Evolutionary conservation across 768 basidiomycete genomes (phyloP).

Genomic region (Amanita jacksonii): DNA sequence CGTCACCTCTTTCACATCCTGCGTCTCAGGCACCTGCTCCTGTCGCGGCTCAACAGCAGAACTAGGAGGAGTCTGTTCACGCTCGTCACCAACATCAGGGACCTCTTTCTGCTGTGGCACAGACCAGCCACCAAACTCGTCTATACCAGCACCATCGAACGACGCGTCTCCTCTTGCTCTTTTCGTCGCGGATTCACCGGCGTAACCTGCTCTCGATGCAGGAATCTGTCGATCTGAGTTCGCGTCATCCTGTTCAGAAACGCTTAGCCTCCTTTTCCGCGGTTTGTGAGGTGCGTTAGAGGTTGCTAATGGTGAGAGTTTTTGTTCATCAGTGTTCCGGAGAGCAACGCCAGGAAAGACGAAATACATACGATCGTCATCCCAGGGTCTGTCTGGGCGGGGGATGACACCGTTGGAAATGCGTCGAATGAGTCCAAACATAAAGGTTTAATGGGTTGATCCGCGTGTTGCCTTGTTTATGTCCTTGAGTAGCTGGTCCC

Average conservation of each 20-base stretch:
- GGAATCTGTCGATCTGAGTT: slow-evolving; percentile 23
- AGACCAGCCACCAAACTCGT: slow-evolving; percentile 16
- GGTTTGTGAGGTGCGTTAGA: slow-evolving; percentile 65
- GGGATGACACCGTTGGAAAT: slow-evolving; percentile 63
- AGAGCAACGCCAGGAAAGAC: not conserved
- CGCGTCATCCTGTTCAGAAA: slow-evolving; percentile 29
- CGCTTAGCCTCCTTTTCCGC: slow-evolving; percentile 56
- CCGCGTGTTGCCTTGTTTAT: not conserved
- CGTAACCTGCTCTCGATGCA: not conserved
- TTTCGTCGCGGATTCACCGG: slow-evolving; percentile 19
- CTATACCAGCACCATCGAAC: slow-evolving; percentile 13
- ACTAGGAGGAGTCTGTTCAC: slow-evolving; percentile 14
- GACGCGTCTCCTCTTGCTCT: slow-evolving; percentile 33
- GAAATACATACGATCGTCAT: slow-evolving; percentile 56
- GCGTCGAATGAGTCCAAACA: slow-evolving; percentile 67
- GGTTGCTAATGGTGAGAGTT: slow-evolving; percentile 37
- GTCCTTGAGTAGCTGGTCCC: not conserved
- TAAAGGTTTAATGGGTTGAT: too few species aligned
- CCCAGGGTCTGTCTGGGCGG: slow-evolving; percentile 67
- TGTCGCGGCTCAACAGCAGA: slow-evolving; percentile 11
- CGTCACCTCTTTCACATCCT: slow-evolving; percentile 62
- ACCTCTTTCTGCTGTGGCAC: slow-evolving; percentile 12
- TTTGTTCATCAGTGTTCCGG: slow-evolving; percentile 11
- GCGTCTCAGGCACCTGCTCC: slow-evolving; percentile 28
- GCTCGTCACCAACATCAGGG: slow-evolving; percentile 9